Conservation (phyloP, 164 flowering plant genomes). For the Dillenia suffruticosa region DNA sequence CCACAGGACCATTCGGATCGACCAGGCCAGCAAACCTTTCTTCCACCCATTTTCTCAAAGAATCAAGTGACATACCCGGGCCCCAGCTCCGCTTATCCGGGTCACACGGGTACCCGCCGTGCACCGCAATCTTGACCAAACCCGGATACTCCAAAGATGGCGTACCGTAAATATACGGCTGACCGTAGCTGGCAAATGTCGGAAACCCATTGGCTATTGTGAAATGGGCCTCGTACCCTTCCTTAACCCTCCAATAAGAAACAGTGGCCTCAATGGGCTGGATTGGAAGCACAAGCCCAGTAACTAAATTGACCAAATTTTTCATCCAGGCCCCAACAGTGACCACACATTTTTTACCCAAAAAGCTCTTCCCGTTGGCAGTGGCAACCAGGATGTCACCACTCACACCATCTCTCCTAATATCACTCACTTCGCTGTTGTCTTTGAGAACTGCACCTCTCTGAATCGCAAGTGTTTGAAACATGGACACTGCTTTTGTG, state of each 20-base stretch:
- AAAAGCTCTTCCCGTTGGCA: conserved; percentile 31
- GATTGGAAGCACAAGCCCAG: conserved; percentile 51
- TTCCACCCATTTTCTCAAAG: conserved; percentile 44
- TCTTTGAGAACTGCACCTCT: conserved; percentile 65
- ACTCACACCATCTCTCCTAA: conserved; percentile 22
- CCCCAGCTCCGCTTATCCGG: conserved; percentile 74
- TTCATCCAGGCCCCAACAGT: conserved; percentile 80
- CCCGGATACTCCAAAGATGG: conserved; percentile 89
- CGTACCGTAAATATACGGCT: conserved; percentile 75
- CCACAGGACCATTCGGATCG: conserved; percentile 41
- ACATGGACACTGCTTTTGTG: conserved; percentile 94
- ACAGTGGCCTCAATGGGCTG: conserved; percentile 71
- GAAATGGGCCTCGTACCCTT: conserved; percentile 43
- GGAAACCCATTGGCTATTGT: conserved; percentile 54
- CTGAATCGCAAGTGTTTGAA: conserved; percentile 59
- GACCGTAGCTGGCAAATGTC: conserved; percentile 70
- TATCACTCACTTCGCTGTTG: conserved; percentile 39
- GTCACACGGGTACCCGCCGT: conserved; percentile 71
- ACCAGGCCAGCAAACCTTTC: conserved; percentile 41
- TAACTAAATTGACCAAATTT: conserved; percentile 47
- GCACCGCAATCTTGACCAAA: conserved; percentile 68
- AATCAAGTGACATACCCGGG: conserved; percentile 11
- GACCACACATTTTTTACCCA: conserved; percentile 69
- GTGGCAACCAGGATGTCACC: conserved; percentile 41
- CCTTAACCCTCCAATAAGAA: conserved; percentile 74